phyloP scores from a whole-genome alignment of 768 basidiomycete species.

The Lactarius pseudohatsudake region DNA sequence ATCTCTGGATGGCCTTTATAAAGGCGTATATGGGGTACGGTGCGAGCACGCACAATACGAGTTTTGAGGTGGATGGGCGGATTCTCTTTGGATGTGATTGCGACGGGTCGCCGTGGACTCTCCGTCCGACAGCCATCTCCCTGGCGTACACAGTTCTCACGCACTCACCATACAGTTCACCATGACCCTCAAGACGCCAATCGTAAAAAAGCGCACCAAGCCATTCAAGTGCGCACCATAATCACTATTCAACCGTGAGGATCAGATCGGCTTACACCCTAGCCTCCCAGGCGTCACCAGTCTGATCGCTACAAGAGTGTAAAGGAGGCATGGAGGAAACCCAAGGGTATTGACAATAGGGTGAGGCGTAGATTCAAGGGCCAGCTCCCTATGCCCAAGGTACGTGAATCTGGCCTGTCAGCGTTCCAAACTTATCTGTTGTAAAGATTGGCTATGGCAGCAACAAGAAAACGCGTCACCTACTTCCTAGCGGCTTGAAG shows the following conservation, averaged over 20 bases:
- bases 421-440: background rate
- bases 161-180: constrained; percentile 14
- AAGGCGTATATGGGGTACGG: background rate
- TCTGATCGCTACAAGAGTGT: constrained; percentile 96
- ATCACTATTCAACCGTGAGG: background rate
- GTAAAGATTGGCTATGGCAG: constrained; percentile 81
- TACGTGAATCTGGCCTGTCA: constrained; percentile 35
- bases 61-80: constrained; percentile 30
- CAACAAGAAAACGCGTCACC: constrained; percentile 94
- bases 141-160: constrained; percentile 20
- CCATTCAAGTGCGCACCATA: constrained; percentile 81
- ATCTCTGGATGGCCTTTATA: background rate
- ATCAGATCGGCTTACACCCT: constrained; percentile 1
- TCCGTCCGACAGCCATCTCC: constrained; percentile 1
- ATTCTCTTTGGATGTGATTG: background rate
- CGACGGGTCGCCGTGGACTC: background rate
- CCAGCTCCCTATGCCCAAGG: constrained; percentile 95
- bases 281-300: constrained; percentile 80
- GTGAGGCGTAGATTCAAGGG: constrained; percentile 95
- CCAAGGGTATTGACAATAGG: constrained; percentile 99
- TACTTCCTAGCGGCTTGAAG: constrained; percentile 94
- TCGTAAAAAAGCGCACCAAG: constrained; percentile 97
- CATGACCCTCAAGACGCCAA: constrained; percentile 50
- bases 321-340: constrained; percentile 99
- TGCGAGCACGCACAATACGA: background rate